Conservation (phyloP, 768 basidiomycete species). For the Chalciporus piperatus region DNA sequence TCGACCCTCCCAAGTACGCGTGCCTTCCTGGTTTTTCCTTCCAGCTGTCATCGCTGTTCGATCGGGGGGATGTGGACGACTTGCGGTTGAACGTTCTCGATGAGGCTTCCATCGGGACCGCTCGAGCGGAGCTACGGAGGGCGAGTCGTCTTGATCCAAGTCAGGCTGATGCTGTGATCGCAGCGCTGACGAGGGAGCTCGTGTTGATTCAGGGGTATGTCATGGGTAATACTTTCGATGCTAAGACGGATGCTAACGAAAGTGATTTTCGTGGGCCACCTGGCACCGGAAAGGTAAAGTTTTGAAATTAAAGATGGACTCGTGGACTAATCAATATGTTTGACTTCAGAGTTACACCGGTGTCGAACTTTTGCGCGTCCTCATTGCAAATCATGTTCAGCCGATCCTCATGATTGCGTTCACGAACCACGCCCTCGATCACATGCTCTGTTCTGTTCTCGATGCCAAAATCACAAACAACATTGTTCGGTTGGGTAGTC, state of each 20-base stretch:
- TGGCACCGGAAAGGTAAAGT: conserved; percentile 68
- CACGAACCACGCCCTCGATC: conserved; percentile 80
- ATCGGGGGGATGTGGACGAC: conserved; percentile 36
- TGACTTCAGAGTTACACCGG: conserved; percentile 57
- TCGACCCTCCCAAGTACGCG: conserved; percentile 57
- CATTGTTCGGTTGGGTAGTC: conserved; percentile 68
- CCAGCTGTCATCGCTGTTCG: conserved; percentile 54
- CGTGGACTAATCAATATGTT: not conserved
- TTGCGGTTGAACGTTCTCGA: conserved; percentile 43
- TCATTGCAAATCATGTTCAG: conserved; percentile 49
- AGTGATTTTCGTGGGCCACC: conserved; percentile 50
- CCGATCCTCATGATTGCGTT: conserved; percentile 62
- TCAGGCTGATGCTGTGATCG: conserved; percentile 68
- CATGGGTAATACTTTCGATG: not conserved
- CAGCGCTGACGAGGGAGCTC: conserved; percentile 56
- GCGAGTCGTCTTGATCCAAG: conserved; percentile 63
- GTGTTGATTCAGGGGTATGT: conserved; percentile 70
- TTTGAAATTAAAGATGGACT: not conserved
- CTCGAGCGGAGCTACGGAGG: conserved; percentile 42
- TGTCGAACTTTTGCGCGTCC: conserved; percentile 63
- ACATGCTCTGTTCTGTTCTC: conserved; percentile 62
- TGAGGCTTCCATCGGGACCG: conserved; percentile 42
- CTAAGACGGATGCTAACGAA: not conserved
- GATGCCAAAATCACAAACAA: conserved; percentile 61
- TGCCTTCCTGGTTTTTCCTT: conserved; percentile 52